phyloP scores from a whole-genome alignment of 2,329 filamentous ascomycete species.

The Biscogniauxia mediterranea region DNA sequence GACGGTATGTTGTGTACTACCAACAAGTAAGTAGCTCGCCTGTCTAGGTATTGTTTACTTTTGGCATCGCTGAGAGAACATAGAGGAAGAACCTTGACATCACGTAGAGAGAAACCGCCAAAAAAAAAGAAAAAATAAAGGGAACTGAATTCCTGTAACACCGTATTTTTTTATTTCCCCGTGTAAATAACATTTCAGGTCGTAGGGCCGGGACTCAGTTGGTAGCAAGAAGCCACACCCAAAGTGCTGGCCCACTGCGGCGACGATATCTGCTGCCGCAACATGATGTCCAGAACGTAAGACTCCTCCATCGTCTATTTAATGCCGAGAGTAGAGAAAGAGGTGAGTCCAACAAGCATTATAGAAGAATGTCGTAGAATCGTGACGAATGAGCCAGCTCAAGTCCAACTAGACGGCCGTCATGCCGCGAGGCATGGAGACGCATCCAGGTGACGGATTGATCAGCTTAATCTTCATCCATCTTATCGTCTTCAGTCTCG shows the following conservation, averaged over 20 bases:
- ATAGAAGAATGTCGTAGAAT: background rate
- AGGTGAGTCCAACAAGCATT: background rate
- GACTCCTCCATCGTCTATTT: conserved; percentile 1
- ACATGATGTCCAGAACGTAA: conserved; percentile 2
- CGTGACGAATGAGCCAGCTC: background rate
- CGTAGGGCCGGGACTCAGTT: conserved; percentile 1
- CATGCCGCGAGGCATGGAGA: background rate
- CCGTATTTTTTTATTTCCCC: background rate
- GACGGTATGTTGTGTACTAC: background rate
- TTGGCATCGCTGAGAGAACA: background rate
- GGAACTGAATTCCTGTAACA: background rate
- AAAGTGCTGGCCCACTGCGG: conserved; percentile 6
- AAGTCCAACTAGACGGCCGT: background rate
- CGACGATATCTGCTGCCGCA: conserved; percentile 7
- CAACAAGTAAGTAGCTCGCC: background rate
- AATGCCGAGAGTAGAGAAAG: background rate
- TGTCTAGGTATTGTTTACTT: background rate
- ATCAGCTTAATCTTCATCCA: conserved; percentile 54
- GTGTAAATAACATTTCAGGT: background rate
- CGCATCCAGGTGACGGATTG: background rate
- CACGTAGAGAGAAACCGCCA: background rate
- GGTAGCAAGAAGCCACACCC: conserved; percentile 1
- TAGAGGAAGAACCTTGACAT: background rate
- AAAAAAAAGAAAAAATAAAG: background rate
- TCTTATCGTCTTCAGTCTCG: conserved; percentile 64